A percentile compares a stretch with the other conserved stretches of the same genome.
Conservation (phyloP, 305 asterid species). For the Fraxinus floribunda region DNA sequence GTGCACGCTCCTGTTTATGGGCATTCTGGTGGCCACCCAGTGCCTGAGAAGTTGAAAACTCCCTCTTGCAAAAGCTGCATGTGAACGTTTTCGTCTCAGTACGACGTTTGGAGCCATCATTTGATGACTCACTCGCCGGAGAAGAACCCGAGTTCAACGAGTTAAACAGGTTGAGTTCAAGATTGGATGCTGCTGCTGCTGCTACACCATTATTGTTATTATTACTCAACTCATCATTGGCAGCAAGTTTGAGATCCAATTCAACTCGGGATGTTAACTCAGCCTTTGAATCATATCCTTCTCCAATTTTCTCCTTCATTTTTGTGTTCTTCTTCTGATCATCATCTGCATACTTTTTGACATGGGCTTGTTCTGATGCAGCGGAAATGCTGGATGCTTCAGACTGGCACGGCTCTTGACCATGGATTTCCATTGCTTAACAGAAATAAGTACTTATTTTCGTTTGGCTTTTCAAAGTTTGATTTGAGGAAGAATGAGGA, state of each 20-base stretch:
- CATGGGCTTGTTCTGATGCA: conserved; percentile 35
- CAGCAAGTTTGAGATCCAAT: conserved; percentile 45
- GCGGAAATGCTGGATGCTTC: conserved; percentile 48
- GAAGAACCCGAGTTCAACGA: conserved; percentile 10
- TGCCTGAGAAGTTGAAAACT: conserved; percentile 70
- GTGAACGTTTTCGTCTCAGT: conserved; percentile 42
- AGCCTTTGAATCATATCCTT: conserved; percentile 20
- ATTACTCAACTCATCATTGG: conserved; percentile 16
- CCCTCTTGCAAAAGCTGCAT: conserved; percentile 55
- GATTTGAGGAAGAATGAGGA: conserved; percentile 14
- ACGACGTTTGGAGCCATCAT: conserved; percentile 20
- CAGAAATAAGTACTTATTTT: not conserved
- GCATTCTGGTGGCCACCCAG: conserved; percentile 84
- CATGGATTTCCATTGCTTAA: conserved; percentile 31
- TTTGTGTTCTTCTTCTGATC: conserved; percentile 9
- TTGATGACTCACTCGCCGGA: conserved; percentile 21
- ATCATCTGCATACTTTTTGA: not conserved
- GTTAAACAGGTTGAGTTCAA: conserved; percentile 43
- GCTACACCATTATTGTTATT: not conserved
- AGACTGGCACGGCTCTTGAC: conserved; percentile 41
- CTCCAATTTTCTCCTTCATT: conserved; percentile 9
- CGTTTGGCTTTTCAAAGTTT: conserved; percentile 1
- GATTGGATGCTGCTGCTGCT: conserved; percentile 18
- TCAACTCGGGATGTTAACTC: conserved; percentile 10
- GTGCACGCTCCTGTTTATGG: conserved; percentile 65